Evolutionary conservation across 2,329 filamentous ascomycete genomes (phyloP), one percentile per base, ranked within the genome.

Genomic region (Septoria petroselini): DNA sequence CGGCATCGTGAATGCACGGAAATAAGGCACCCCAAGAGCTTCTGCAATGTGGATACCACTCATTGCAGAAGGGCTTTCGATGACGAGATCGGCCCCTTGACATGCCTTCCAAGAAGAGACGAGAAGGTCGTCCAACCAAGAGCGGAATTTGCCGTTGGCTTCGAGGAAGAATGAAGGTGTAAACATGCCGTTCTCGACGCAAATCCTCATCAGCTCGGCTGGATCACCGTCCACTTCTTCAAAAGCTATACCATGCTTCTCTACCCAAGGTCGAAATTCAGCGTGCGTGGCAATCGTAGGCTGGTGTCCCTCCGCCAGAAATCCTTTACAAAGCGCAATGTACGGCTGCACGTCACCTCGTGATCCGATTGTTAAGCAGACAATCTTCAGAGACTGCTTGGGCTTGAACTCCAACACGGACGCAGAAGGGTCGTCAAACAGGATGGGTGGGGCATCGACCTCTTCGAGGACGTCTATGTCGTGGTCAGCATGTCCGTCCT

Each of bases 11-110:
- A 98, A 98, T 0, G 91, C 91, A 48, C 93, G 83, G 74, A 97
- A 97, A 69, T 98, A 98, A 0, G 93, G 93, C 37, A 98, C 94
- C 11, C 82, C 78, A 1, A 98, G 77, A 18, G 90, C 89, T 71
- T 98, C 93, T 1, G 93, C 93, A 58, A 98, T 95, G 68, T 98
- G 93, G 46, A 98, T 95, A 19, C 93, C 93, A 0, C 86, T 90
- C 93, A 98, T 98, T 11, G 93, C 90, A 50, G 88, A 95, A 0
- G 93, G 93, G 39, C 88, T 95, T 68, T 98, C 93, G 53, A 98
- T 95, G 31, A 98, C 76, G 25, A 98, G 73, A 66, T 98, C 91
- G 1, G 86, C 86, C 18, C 84, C 86, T 68, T 95, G 82, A 63
- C 91, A 97, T 1, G 89, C 89, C 35, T 73, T 70, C 83, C 86